Evolutionary conservation across 164 flowering plant species (phyloP).

Genomic region (Stephania japonica): DNA sequence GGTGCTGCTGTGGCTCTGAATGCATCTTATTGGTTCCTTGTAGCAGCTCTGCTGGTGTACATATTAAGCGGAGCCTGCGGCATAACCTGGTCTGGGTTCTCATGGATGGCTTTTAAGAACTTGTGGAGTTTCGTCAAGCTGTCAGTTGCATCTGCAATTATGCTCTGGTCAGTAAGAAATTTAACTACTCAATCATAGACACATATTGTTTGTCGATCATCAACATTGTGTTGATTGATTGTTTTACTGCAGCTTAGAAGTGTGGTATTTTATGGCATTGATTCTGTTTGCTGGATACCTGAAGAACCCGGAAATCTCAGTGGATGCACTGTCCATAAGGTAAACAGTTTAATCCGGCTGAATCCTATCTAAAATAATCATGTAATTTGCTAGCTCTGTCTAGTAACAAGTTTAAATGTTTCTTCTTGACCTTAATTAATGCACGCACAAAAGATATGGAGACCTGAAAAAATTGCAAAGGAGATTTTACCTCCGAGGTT

Average conservation of each 20-base stretch:
- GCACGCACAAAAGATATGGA: no score
- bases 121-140: constrained; percentile 53
- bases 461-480: no score
- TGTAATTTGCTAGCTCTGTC: no score
- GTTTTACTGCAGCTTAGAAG: constrained; percentile 53
- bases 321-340: constrained; percentile 68
- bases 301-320: constrained; percentile 52
- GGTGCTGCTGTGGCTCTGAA: constrained; percentile 65
- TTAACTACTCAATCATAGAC: background rate
- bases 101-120: constrained; percentile 52
- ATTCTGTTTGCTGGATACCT: constrained; percentile 68
- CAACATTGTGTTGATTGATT: background rate
- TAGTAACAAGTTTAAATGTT: no score
- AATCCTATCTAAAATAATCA: no score
- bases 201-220: no score
- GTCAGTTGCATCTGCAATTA: constrained; percentile 70
- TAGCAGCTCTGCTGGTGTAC: constrained; percentile 45
- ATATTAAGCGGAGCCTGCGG: constrained; percentile 53
- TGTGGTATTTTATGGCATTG: constrained; percentile 65
- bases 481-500: no score
- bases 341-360: no score
- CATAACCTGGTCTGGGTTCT: constrained; percentile 60
- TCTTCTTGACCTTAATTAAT: no score
- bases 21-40: constrained; percentile 61
- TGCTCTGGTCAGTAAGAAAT: constrained; percentile 67